Base-by-base conservation (phyloP, 257 asterid species). In the Thymus mandschuricus region DNA sequence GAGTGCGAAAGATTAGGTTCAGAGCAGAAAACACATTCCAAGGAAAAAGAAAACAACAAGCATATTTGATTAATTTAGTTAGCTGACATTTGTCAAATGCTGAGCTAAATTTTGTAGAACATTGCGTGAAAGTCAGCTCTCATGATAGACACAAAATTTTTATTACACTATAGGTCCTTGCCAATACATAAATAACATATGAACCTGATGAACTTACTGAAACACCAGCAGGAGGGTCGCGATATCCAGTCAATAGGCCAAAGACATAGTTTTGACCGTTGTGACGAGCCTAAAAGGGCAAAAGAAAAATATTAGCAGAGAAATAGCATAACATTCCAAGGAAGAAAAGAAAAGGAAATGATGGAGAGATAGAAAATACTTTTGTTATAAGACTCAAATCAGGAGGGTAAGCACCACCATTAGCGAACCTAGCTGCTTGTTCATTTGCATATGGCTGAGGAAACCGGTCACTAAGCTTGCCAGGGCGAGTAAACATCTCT, bases 361-460 rank as follows among this genome's bases (percentile, higher is more conserved):
- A 61, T 52, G 54, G 41, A 55, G 67, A 66, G 72, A 45, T 65
- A 60, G 64, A 35, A 66, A 76, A 66, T 84, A 86, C 95, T 73
- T 88, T 88, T 72, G 95, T 86, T 38, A 88, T 82, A 64, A 85
- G 91, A 81, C 95, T 88, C 79, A 88, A 72, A 79, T 88, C 95
- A 12, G 95, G 95, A 75, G 95, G 95, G 75, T 88, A 88, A 77
- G 95, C 95, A 48, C 95, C 95, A 31, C 96, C 96, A 72, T 88
- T 88, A 28, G 92, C 96, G 80, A 86, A 86, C 81, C 96, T 81
- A 71, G 96, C 92, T 15, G 96, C 96, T 41, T 82, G 80, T 80
- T 88, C 92, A 73, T 88, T 88, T 58, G 84, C 34, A 78, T 86
- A 88, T 64, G 96, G 96, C 87, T 86, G 86, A 13, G 90, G 96